These are phyloP conservation scores for Hansenula sp. DNA, from an alignment of 1,139 yeast species.

Conservation along the genomic window DNA sequence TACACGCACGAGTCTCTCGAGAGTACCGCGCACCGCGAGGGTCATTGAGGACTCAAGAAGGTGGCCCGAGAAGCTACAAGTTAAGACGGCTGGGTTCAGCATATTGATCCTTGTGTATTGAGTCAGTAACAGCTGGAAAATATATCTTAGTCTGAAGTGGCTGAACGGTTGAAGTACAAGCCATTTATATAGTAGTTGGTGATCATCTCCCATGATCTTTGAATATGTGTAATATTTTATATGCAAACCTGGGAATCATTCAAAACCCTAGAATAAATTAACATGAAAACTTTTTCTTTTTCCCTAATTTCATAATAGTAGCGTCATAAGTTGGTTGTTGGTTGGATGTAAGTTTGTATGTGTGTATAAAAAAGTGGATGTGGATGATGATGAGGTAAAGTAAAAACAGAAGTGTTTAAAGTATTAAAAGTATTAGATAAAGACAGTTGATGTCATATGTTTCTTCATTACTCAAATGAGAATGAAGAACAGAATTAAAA, in stretches of 20 bases:
- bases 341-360: too few species aligned
- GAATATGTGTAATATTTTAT: background rate
- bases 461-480: background rate
- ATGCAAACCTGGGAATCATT: slow-evolving; percentile 2
- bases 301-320: too few species aligned
- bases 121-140: background rate
- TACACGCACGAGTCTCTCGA: background rate
- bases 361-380: background rate
- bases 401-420: background rate
- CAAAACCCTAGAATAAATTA: background rate
- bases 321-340: too few species aligned
- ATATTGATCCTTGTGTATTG: too few species aligned
- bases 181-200: background rate
- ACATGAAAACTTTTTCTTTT: background rate
- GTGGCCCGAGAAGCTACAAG: too few species aligned
- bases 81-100: too few species aligned
- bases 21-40: too few species aligned
- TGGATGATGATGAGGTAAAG: background rate
- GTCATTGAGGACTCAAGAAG: too few species aligned
- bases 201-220: background rate
- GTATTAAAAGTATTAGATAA: slow-evolving; percentile 1
- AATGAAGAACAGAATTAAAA: background rate
- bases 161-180: slow-evolving; percentile 3
- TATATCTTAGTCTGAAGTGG: background rate
- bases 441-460: slow-evolving; percentile 6